Evolutionary conservation across 495 filamentous ascomycete genomes (phyloP), one percentile per base, ranked within the genome.

Genomic region (Elasticomyces elasticus): DNA sequence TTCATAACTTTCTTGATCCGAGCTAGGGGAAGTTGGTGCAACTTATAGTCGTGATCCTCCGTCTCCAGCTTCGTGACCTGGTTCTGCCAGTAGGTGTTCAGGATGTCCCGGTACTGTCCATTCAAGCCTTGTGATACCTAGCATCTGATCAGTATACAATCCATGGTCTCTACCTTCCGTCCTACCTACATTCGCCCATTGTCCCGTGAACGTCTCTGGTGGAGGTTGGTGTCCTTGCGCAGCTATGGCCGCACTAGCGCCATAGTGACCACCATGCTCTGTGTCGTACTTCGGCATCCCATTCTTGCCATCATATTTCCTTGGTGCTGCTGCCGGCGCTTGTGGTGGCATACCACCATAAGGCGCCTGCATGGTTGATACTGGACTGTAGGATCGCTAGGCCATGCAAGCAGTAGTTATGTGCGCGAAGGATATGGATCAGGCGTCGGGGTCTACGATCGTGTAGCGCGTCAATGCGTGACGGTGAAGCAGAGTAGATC

Each of bases 1-100:
- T 98, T 98, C 92, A 98, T 98, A 61, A 98, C 92, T 67, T 98
- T 98, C 77, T 97, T 98, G 71, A 98, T 98, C 38, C 92, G 85
- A 23, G 92, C 92, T 44, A 98, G 76, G 1, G 92, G 92, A 28
- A 98, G 74, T 69, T 96, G 92, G 63, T 98, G 92, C 45, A 95
- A 75, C 69, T 98, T 98, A 74, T 95, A 98, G 68, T 98, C 94
- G 69, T 98, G 92, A 31, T 87, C 87, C 60, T 96, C 94, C 37
- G 76, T 84, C 72, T 98, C 92, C 49, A 98, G 80, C 64, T 94
- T 87, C 54, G 82, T 88, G 76, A 98, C 95, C 42, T 87, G 87
- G 62, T 97, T 89, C 67, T 97, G 94, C 92, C 92, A 98, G 72
- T 97, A 98, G 12, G 91, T 94, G 38, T 91, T 94, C 58, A 97